A percentile compares a stretch with the other conserved stretches of the same genome.
phyloP scores from a whole-genome alignment of 176 grass and related monocot genomes.

The Pontederia crassipes region DNA sequence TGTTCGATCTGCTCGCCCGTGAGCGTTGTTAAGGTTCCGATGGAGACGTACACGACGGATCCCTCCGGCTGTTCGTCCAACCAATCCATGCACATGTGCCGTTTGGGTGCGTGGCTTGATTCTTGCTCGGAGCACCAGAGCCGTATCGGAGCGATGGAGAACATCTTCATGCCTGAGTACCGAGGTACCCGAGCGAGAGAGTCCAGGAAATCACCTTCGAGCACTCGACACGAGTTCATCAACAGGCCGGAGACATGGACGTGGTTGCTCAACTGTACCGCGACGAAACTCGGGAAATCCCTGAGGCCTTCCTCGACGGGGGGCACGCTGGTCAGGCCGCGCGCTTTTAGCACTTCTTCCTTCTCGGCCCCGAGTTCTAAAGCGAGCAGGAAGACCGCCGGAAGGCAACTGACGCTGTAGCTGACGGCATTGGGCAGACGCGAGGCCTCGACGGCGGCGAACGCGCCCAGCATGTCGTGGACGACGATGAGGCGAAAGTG shows the following conservation, averaged over 20 bases:
- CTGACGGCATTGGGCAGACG: too few relatives aligned
- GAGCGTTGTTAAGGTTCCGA: constrained; percentile 31
- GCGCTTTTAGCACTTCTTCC: constrained; percentile 1
- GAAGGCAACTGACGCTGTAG: too few relatives aligned
- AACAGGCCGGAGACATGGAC: constrained; percentile 20
- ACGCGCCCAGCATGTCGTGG: too few relatives aligned
- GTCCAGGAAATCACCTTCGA: constrained; percentile 52
- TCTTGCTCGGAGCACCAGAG: not conserved
- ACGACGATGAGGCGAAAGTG: too few relatives aligned
- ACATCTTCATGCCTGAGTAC: constrained; percentile 20
- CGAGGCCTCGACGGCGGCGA: too few relatives aligned
- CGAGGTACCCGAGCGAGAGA: not conserved
- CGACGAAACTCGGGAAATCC: constrained; percentile 12
- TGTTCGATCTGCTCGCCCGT: constrained; percentile 29
- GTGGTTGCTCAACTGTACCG: not conserved
- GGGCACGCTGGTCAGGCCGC: constrained; percentile 4
- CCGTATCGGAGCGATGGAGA: constrained; percentile 35
- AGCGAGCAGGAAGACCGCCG: too few relatives aligned
- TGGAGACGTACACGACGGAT: constrained; percentile 50
- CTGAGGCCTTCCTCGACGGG: not conserved
- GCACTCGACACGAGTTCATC: constrained; percentile 24
- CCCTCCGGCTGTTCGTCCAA: constrained; percentile 39
- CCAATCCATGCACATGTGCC: constrained; percentile 45
- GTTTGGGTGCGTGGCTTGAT: not conserved
- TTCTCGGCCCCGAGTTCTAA: too few relatives aligned